A percentile compares a stretch with the other conserved stretches of the same genome.
Evolutionary conservation across 1,139 yeast species (phyloP).

Genomic region (Casaregolazyma suthepensis): DNA sequence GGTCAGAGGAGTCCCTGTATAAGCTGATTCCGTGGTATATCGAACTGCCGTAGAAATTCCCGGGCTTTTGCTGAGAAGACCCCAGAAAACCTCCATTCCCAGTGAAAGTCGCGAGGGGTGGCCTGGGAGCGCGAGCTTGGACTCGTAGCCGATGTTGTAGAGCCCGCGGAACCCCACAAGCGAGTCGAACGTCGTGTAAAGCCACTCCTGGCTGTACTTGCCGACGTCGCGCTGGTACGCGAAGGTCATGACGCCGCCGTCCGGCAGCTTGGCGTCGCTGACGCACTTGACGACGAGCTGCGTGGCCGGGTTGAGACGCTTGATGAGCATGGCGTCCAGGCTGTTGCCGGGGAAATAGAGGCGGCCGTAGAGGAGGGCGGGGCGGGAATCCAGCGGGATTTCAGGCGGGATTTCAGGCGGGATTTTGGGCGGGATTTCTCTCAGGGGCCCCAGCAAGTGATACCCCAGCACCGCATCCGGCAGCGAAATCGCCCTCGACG

Average conservation of each 20-base stretch:
- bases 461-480: constrained; percentile 80
- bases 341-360: constrained; percentile 86
- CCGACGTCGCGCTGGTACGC: constrained; percentile 67
- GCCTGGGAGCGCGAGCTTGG: constrained; percentile 23
- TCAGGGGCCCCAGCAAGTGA: constrained; percentile 49
- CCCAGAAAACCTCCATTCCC: constrained; percentile 90
- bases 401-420: constrained; percentile 12
- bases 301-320: constrained; percentile 52
- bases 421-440: constrained; percentile 9
- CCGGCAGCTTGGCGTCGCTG: constrained; percentile 57
- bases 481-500: constrained; percentile 52
- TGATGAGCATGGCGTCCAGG: constrained; percentile 81
- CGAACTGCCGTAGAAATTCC: constrained; percentile 72
- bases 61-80: constrained; percentile 67
- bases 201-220: constrained; percentile 63
- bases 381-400: constrained; percentile 6
- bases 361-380: constrained; percentile 62
- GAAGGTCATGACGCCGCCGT: constrained; percentile 55
- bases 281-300: constrained; percentile 72
- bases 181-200: constrained; percentile 85
- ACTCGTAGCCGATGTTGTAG: constrained; percentile 52
- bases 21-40: constrained; percentile 79
- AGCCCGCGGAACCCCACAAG: constrained; percentile 77
- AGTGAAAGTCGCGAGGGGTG: constrained; percentile 46
- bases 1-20: constrained; percentile 83